Conservation (phyloP, 305 asterid species). For the Fraxinus angustifolia region DNA sequence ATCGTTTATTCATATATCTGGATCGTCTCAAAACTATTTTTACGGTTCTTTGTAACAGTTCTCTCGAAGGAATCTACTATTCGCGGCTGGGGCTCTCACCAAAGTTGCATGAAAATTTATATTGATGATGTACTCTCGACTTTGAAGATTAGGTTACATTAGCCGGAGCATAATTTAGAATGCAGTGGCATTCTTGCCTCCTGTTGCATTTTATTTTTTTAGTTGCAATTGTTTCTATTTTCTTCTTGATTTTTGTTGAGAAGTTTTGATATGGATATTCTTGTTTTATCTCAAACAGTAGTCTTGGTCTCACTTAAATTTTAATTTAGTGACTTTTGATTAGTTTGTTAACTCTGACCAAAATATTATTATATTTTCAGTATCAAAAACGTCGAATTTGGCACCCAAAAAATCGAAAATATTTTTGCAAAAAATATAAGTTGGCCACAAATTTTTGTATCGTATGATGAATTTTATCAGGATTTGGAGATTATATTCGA, state of each 20-base stretch:
- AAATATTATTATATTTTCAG: background rate
- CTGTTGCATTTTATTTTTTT: background rate
- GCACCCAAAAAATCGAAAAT: background rate
- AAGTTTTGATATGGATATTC: background rate
- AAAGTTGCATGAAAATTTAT: conserved; percentile 23
- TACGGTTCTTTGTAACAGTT: conserved; percentile 46
- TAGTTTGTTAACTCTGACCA: background rate
- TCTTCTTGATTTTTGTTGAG: background rate
- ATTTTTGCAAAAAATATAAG: background rate
- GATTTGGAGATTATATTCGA: background rate
- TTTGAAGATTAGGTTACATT: background rate
- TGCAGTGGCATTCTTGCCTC: background rate
- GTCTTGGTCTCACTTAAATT: background rate
- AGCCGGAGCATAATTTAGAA: background rate
- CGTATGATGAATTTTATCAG: background rate
- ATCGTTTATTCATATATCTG: background rate
- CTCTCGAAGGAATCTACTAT: conserved; percentile 85
- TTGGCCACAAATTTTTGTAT: background rate
- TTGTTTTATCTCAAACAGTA: background rate
- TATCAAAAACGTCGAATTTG: background rate
- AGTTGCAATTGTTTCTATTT: background rate
- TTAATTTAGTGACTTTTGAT: background rate
- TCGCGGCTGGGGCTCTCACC: conserved; percentile 89
- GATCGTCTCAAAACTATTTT: conserved; percentile 4
- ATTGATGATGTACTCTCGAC: background rate